These are phyloP conservation scores for Alternaria metachromatica DNA, from an alignment of 2,329 filamentous ascomycete species.

Conservation along the genomic window DNA sequence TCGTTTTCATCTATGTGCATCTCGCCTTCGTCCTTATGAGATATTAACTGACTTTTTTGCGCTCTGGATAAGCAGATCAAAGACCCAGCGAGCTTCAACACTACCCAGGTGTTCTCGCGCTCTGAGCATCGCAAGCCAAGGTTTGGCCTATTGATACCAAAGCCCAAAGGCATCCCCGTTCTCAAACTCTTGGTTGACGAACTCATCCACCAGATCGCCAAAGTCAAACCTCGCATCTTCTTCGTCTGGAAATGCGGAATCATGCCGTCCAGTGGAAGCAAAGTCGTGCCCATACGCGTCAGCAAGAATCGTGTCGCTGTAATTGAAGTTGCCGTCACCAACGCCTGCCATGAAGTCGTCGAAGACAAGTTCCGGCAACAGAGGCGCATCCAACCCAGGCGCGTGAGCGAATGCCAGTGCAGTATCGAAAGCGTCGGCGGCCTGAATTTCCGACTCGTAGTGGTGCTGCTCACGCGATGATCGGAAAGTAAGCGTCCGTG, in stretches of 20 bases:
- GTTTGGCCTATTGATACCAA: background rate
- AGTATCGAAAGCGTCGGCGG: background rate
- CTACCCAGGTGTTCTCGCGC: too few species aligned
- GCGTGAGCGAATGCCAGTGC: background rate
- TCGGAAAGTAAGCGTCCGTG: constrained; percentile 1
- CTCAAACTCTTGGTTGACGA: background rate
- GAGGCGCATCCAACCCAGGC: background rate
- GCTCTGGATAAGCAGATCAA: too few species aligned
- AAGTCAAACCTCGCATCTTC: background rate
- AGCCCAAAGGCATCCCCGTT: background rate
- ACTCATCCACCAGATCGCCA: background rate
- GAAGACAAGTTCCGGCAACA: background rate
- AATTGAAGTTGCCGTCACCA: background rate
- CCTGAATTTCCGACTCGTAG: background rate
- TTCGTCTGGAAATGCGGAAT: background rate
- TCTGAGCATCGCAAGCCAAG: too few species aligned
- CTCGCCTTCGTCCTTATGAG: too few species aligned
- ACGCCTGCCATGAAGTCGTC: background rate
- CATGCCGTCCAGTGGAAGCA: background rate
- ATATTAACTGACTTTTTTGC: too few species aligned
- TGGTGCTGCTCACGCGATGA: background rate
- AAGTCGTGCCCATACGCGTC: background rate
- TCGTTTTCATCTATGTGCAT: too few species aligned
- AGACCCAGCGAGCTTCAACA: too few species aligned
- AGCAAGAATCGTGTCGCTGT: background rate